Evolutionary conservation across 2,329 filamentous ascomycete genomes (phyloP).

Genomic region (Remersonia thermophila): DNA sequence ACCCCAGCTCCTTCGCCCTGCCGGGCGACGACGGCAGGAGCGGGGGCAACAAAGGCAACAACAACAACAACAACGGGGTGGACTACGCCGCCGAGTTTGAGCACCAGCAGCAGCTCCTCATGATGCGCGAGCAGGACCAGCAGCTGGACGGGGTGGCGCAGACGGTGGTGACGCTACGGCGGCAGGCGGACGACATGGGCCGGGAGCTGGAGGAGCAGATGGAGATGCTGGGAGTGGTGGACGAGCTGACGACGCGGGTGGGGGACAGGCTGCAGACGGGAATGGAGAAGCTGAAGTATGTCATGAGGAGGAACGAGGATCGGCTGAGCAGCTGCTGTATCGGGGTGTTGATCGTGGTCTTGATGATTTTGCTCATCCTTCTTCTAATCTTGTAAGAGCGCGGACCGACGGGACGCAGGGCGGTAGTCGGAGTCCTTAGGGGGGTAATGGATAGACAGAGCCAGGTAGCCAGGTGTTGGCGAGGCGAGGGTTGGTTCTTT

Average conservation of each 20-base stretch:
- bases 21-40: constrained; percentile 31
- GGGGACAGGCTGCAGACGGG: constrained; percentile 75
- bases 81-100: constrained; percentile 69
- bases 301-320: constrained; percentile 88
- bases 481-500: no score
- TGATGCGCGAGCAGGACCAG: constrained; percentile 92
- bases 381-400: constrained; percentile 50
- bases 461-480: no score
- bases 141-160: constrained; percentile 85
- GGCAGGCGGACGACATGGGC: constrained; percentile 93
- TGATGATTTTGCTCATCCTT: constrained; percentile 76
- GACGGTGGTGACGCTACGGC: constrained; percentile 79
- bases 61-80: constrained; percentile 16
- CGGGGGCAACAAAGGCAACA: constrained; percentile 26
- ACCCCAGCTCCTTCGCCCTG: constrained; percentile 47
- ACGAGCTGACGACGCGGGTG: constrained; percentile 74
- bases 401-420: neutral
- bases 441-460: neutral
- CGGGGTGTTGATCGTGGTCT: constrained; percentile 70
- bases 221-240: constrained; percentile 76
- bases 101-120: constrained; percentile 77
- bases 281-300: constrained; percentile 71
- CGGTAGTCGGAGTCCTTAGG: no score
- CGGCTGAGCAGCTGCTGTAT: constrained; percentile 81
- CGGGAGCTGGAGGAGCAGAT: constrained; percentile 90